A percentile compares a stretch with the other conserved stretches of the same genome.
These are phyloP conservation scores for Candida insectorum DNA, from an alignment of 805 yeast genomes.

Conservation along the genomic window DNA sequence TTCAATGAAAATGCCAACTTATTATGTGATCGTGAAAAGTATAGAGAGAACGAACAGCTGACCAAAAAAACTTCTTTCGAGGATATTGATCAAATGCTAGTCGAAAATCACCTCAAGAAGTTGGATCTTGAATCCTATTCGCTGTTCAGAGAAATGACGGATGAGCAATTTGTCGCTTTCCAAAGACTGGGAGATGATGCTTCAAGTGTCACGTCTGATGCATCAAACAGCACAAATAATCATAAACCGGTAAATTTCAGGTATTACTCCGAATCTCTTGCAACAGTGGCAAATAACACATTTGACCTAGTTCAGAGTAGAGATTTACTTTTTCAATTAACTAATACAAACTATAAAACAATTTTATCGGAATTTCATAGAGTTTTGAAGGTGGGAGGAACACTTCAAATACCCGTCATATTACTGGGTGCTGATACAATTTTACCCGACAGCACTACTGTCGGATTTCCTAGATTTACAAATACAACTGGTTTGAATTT, in stretches of 20 bases:
- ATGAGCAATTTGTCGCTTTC: slow-evolving; percentile 9
- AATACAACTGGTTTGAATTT: slow-evolving; percentile 10
- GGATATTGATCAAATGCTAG: slow-evolving; percentile 20
- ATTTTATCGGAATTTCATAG: slow-evolving; percentile 32
- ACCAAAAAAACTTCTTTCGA: slow-evolving; percentile 16
- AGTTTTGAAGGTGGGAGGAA: slow-evolving; percentile 33
- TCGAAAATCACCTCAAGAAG: slow-evolving; percentile 17
- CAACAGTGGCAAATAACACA: slow-evolving; percentile 23
- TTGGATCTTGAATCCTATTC: slow-evolving; percentile 17
- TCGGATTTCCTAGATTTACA: slow-evolving; percentile 13
- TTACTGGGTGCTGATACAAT: slow-evolving; percentile 14
- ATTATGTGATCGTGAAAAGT: slow-evolving; percentile 15
- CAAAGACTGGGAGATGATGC: slow-evolving; percentile 6
- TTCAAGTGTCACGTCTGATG: slow-evolving; percentile 3
- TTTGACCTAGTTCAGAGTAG: slow-evolving; percentile 37
- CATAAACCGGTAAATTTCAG: slow-evolving; percentile 32
- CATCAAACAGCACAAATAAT: slow-evolving; percentile 4
- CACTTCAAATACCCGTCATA: slow-evolving; percentile 28
- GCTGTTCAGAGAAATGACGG: slow-evolving; percentile 13
- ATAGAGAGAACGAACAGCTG: slow-evolving; percentile 11
- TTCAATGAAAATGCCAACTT: slow-evolving; percentile 22
- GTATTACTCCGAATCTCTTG: slow-evolving; percentile 21
- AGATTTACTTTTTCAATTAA: slow-evolving; percentile 33
- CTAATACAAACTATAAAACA: slow-evolving; percentile 20
- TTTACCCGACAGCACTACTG: slow-evolving; percentile 8